Conservation (phyloP, 2,329 filamentous ascomycete species). For the Myriosclerotinia curreyana region DNA sequence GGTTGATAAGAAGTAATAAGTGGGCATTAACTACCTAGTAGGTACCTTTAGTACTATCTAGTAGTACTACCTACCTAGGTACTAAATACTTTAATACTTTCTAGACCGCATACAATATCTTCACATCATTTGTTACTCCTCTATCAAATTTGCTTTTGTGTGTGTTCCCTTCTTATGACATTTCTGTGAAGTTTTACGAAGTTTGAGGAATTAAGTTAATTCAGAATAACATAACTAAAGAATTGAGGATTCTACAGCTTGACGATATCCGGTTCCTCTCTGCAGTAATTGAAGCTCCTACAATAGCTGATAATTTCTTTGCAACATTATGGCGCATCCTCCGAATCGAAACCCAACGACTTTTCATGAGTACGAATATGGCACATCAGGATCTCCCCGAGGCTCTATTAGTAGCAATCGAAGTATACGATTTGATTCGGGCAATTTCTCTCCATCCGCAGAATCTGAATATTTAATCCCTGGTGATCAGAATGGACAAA, state of each 20-base stretch:
- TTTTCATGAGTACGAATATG: slow-evolving; percentile 40
- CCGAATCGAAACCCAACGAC: slow-evolving; percentile 32
- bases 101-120: neutral
- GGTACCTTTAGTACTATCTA: too few species aligned
- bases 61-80: neutral
- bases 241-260: neutral
- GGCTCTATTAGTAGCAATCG: slow-evolving; percentile 35
- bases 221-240: neutral
- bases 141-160: slow-evolving; percentile 2
- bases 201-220: neutral
- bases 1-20: neutral
- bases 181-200: neutral
- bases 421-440: slow-evolving; percentile 36
- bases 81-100: neutral
- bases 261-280: neutral
- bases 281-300: neutral
- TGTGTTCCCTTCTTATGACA: neutral
- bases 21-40: neutral
- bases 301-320: neutral
- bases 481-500: slow-evolving; percentile 5
- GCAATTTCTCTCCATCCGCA: slow-evolving; percentile 18
- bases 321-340: slow-evolving; percentile 16
- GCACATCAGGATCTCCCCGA: slow-evolving; percentile 32
- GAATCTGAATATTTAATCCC: slow-evolving; percentile 7
- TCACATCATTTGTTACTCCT: too few species aligned